Base-by-base conservation (phyloP, 495 filamentous ascomycete genomes). In the Penicillium fimorum region DNA sequence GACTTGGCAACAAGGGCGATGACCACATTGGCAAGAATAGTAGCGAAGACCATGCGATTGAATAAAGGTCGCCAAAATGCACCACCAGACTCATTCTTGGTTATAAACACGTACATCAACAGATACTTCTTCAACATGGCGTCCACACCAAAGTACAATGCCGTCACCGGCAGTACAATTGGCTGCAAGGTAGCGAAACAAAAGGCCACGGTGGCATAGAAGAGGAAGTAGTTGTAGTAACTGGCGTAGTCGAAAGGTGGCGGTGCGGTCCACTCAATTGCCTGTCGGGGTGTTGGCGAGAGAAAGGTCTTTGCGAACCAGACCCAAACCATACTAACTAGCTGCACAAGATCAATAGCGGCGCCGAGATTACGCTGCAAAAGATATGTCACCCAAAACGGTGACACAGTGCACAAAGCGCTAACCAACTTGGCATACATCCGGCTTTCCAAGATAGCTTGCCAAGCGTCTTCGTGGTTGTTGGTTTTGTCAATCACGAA, bases 161-260 rank as follows among this genome's bases (percentile, higher is more conserved):
- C 92, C 0, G 89, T 90, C 35, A 96, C 86, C 0, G 90, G 90
- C n/a, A 99, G 80, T 5, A 92, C 88, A 32, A 97, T 82, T 0
- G 94, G 94, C 72, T 97, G 94, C 41, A 97, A 71, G 11, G 88
- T 86, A 2, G 87, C 86, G 68, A 92, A 97, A 64, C 85, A 91
- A 33, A 99, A 78, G 3, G 90, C 87, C 32, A 97, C 88, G 0
- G 94, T 97, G 4, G 89, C 78, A 69, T 97, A 97, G 74, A 90
- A 99, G 17, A 97, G 79, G 72, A 97, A 97, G 72, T 87, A 80
- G 68, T 97, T 97, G 78, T 97, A 97, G 74, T 97, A 97, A 56
- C 83, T 90, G 48, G 94, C 91, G 64, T 96, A 98, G 62, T 97
- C 92, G 70, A 99, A 97, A 11, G 88, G 73, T 3, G 89, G 90